Evolutionary conservation across 2,329 filamentous ascomycete genomes (phyloP), one percentile per base, ranked within the genome.

Genomic region (Aureobasidium sp.): DNA sequence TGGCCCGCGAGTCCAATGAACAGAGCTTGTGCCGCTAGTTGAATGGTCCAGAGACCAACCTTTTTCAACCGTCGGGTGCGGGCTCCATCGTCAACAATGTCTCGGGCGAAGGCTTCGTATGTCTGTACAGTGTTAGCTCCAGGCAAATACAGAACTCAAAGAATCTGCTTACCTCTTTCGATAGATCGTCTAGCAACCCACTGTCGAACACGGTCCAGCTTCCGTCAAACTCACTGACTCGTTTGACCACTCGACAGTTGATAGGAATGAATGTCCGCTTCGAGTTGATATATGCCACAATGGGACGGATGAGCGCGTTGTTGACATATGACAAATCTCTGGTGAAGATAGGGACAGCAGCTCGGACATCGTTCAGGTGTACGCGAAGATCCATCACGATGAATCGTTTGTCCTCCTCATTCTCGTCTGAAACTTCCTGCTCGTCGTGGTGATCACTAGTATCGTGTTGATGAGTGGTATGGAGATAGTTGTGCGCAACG

Each of bases 281-380:
- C 45, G 91, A 90, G 75, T 99, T 99, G 76, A 99, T 97, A 73
- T 97, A 99, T 7, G 94, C 94, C 44, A 99, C 92, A 64, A 99
- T 99, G 17, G 94, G 94, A 5, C 94, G 86, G 39, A 97, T 90
- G 5, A 97, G 85, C 1, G 94, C 91, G 73, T 96, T 95, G 75
- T 97, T 97, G 69, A 97, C 89, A 73, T 97, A 99, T 0, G 91
- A 95, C 53, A 97, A 84, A 71, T 97, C 89, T 17, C 85, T 87
- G 1, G 89, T 96, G 77, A 99, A 97, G 56, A 97, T 82, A 0
- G 94, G 94, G 1, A 99, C 92, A 2, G 89, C 87, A 31, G 94
- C 94, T 67, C 91, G 90, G 48, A 97, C 91, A 67, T 97, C 91
- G 76, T 97, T 97, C 64, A 99, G 84, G 71, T 97, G 89, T 64